Evolutionary conservation across 768 basidiomycete genomes (phyloP).

Genomic region (Sarcodon aspratus): DNA sequence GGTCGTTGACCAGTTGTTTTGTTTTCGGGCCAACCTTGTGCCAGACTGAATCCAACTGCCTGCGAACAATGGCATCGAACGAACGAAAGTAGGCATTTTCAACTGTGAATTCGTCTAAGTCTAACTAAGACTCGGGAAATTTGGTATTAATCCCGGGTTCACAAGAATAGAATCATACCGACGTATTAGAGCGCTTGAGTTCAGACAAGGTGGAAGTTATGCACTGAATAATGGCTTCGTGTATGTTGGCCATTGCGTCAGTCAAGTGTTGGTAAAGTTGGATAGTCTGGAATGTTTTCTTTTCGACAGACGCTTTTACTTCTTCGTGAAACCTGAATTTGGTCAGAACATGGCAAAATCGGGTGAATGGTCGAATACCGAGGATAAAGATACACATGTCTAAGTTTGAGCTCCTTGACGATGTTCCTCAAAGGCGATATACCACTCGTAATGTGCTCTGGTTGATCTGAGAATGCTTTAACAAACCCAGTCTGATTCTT

Average conservation of each 20-base stretch:
- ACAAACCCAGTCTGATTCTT: constrained; percentile 85
- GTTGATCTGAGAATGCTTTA: constrained; percentile 96
- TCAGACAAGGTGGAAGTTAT: constrained; percentile 87
- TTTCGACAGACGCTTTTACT: constrained; percentile 72
- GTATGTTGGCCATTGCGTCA: constrained; percentile 83
- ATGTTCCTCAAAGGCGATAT: constrained; percentile 86
- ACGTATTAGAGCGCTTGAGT: constrained; percentile 78
- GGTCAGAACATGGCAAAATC: background rate
- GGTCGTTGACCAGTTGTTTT: constrained; percentile 82
- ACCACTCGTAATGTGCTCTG: constrained; percentile 89
- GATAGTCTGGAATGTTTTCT: constrained; percentile 81
- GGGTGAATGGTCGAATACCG: constrained; percentile 35
- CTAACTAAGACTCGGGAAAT: constrained; percentile 44
- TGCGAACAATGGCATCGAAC: constrained; percentile 81
- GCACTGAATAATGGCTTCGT: constrained; percentile 85
- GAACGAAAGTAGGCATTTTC: constrained; percentile 91
- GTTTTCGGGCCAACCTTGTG: constrained; percentile 92
- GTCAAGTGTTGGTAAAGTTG: constrained; percentile 85
- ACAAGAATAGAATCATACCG: constrained; percentile 22
- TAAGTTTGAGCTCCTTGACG: constrained; percentile 85
- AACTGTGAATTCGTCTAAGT: constrained; percentile 85
- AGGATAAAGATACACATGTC: constrained; percentile 87
- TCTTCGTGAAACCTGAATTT: constrained; percentile 74
- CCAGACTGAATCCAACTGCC: constrained; percentile 90
- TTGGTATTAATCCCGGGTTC: background rate